These are phyloP conservation scores for Pelargonium australe DNA, from an alignment of 441 rosid genomes.

Conservation along the genomic window DNA sequence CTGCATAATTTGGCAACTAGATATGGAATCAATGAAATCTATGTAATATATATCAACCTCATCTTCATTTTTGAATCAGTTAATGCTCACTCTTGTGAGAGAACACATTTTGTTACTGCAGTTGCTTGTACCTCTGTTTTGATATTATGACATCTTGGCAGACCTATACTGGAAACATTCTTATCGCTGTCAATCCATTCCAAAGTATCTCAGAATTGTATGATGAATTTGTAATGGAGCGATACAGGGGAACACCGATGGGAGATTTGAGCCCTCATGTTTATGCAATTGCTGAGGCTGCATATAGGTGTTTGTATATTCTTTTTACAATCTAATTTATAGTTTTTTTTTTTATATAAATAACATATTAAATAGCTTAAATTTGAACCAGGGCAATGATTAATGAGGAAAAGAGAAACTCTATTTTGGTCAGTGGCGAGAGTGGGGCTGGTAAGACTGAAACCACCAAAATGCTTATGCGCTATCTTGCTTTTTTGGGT, in stretches of 20 bases:
- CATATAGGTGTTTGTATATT: constrained; percentile 51
- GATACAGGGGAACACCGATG: constrained; percentile 82
- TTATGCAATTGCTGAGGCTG: constrained; percentile 87
- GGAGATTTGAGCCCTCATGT: constrained; percentile 80
- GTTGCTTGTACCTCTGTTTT: constrained; percentile 26
- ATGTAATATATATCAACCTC: constrained; percentile 41
- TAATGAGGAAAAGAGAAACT: constrained; percentile 80
- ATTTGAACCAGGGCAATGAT: constrained; percentile 68
- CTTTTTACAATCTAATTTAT: constrained; percentile 9
- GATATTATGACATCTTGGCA: constrained; percentile 23
- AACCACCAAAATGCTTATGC: constrained; percentile 96
- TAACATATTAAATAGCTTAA: constrained; percentile 10
- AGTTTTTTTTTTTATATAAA: not conserved
- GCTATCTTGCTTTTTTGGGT: constrained; percentile 87
- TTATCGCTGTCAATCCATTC: constrained; percentile 84
- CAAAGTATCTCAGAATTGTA: constrained; percentile 82
- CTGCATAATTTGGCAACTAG: constrained; percentile 69
- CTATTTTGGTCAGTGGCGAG: constrained; percentile 96
- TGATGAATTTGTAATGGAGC: constrained; percentile 81
- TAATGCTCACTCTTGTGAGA: constrained; percentile 23
- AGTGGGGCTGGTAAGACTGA: constrained; percentile 99
- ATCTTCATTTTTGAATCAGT: constrained; percentile 20
- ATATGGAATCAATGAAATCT: constrained; percentile 92
- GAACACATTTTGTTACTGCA: constrained; percentile 25
- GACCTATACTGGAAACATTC: constrained; percentile 90